A percentile compares a stretch with the other conserved stretches of the same genome.
Evolutionary conservation across 768 basidiomycete genomes (phyloP).

Genomic region (Hirschioporus abietinus): DNA sequence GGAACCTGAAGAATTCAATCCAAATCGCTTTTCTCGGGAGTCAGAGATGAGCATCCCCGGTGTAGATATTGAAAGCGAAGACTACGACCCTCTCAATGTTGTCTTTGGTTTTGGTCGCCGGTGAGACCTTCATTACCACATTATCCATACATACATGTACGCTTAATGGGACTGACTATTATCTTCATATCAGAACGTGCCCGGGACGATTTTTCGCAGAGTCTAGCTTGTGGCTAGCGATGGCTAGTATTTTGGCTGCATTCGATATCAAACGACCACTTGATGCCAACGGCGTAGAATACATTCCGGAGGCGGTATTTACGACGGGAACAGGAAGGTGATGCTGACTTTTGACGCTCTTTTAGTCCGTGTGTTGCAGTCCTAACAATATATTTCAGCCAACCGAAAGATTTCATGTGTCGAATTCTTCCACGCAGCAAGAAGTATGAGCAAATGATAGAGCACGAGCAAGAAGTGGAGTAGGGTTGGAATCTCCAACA

Average conservation of each 20-base stretch:
- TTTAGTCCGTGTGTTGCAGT: neutral
- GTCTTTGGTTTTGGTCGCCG: conserved; percentile 34
- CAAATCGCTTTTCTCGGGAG: conserved; percentile 17
- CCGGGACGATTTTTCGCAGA: conserved; percentile 26
- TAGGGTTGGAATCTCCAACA: no score
- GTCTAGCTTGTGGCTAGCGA: conserved; percentile 21
- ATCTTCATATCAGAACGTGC: conserved; percentile 6
- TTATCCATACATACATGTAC: neutral
- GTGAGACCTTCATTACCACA: conserved; percentile 7
- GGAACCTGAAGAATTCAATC: conserved; percentile 17
- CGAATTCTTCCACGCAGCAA: neutral
- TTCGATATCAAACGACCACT: conserved; percentile 15
- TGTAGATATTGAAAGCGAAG: conserved; percentile 18
- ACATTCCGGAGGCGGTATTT: conserved; percentile 15
- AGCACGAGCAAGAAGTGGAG: neutral
- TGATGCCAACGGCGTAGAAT: conserved; percentile 14
- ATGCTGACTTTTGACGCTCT: neutral
- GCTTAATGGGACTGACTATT: neutral
- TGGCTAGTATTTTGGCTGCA: conserved; percentile 17
- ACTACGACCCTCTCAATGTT: conserved; percentile 19
- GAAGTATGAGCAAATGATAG: neutral
- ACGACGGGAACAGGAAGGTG: conserved; percentile 16
- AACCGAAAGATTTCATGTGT: neutral
- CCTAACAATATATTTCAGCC: neutral
- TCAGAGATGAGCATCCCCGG: conserved; percentile 9